Base-by-base conservation (phyloP, 352 stramenopile genomes). In the Phytophthora uliginosa region DNA sequence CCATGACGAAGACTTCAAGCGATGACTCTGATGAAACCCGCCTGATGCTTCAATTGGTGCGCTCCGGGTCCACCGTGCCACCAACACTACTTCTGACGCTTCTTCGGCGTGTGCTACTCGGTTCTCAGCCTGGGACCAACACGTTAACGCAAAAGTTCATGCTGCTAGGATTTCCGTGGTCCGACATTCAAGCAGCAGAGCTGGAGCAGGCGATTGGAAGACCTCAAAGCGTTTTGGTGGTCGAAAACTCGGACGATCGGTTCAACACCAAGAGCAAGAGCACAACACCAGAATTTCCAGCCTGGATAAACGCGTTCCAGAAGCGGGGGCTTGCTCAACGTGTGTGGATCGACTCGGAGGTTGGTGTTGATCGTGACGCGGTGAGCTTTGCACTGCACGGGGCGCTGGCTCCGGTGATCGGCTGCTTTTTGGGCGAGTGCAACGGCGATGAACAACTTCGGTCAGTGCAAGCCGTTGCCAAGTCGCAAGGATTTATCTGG, bases 81-180 rank as follows among this genome's bases (percentile, higher is more conserved):
- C 20, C 52, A 4, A 66, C 66, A 24, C 45, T 76, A 36, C 33
- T 91, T 24, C 59, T 86, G 0, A 64, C 77, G 0, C 55, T 76
- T 2, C 45, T 90, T 42, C 73, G 69, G 18, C 73, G 64, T 3
- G 34, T 67, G n/a, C 42, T 79, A 47, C 40, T 77, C 20, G 63
- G 73, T 17, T 58, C 56, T 53, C 53, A 59, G 7, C 64, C 52
- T 31, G 64, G 58, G 59, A 55, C 4, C 24, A 42, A 17, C 40
- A 57, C 15, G 9, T 42, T 51, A 24, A 47, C 53, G 0, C 80
- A 86, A 40, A 81, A 82, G 26, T 82, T 88, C 51, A 24, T 91
- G 20, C n/a, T 91, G 10, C 24, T 74, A 6, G 82, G 74, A 0
- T 91, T 91, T 17, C 78, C 80, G 18, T 84, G 78, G 76, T 55